Percentiles rank a stretch among this genome's conserved stretches.
These are phyloP conservation scores for Phytophthora constricta DNA, from an alignment of 352 stramenopile genomes.

Conservation along the genomic window DNA sequence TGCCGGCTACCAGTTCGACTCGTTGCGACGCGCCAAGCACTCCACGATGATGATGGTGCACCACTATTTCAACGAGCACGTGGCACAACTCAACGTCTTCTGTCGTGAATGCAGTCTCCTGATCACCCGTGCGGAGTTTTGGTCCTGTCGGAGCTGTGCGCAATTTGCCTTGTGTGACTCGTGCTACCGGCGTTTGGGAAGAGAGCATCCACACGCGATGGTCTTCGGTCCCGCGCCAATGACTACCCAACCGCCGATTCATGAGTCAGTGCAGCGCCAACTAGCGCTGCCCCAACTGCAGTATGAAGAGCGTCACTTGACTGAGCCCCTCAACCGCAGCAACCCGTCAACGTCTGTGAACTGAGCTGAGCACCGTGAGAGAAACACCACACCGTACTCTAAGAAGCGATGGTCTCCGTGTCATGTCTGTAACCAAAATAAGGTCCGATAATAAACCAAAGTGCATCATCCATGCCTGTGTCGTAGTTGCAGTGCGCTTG, in stretches of 20 bases:
- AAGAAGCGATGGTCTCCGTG: background rate
- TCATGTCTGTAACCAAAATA: constrained; percentile 30
- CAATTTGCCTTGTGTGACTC: constrained; percentile 74
- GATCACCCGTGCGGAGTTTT: constrained; percentile 78
- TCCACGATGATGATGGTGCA: constrained; percentile 92
- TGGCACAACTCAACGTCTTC: constrained; percentile 78
- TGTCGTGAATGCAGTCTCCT: constrained; percentile 80
- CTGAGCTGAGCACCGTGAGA: constrained; percentile 20
- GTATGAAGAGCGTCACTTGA: background rate
- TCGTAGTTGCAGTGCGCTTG: constrained; percentile 13
- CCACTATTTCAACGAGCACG: constrained; percentile 85
- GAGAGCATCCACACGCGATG: constrained; percentile 57
- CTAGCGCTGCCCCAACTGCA: background rate
- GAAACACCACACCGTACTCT: background rate
- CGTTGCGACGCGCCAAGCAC: constrained; percentile 88
- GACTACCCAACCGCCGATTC: constrained; percentile 4
- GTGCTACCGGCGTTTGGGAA: constrained; percentile 60
- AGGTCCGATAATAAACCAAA: constrained; percentile 30
- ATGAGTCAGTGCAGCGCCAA: constrained; percentile 4
- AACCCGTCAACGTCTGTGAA: constrained; percentile 33
- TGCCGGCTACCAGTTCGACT: constrained; percentile 88
- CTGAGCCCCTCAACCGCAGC: background rate
- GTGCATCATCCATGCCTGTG: background rate
- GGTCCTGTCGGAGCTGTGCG: constrained; percentile 60
- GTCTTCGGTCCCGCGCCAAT: constrained; percentile 43